Percentiles rank a stretch among this genome's conserved stretches.
Evolutionary conservation across 1,284 basidiomycete species (phyloP).

Genomic region (Moniliophthora roreri): DNA sequence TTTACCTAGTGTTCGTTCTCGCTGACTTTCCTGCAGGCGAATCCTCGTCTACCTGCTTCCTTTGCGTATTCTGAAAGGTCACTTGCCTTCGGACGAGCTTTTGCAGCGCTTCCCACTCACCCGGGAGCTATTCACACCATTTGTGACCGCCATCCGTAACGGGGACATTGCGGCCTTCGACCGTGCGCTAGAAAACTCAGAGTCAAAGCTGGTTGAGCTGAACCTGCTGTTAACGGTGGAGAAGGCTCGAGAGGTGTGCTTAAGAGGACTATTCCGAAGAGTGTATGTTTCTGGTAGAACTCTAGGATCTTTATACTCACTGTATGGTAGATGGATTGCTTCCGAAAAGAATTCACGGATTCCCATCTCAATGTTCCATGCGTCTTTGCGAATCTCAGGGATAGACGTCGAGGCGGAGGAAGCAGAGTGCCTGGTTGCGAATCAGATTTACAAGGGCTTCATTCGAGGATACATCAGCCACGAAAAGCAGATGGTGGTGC

Average conservation of each 20-base stretch:
- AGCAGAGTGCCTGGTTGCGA: conserved; percentile 92
- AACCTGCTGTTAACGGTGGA: conserved; percentile 88
- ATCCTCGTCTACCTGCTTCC: conserved; percentile 92
- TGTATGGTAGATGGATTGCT: conserved; percentile 68
- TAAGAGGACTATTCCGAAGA: conserved; percentile 83
- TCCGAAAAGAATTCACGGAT: conserved; percentile 73
- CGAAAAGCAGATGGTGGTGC: conserved; percentile 89
- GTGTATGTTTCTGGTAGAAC: conserved; percentile 53
- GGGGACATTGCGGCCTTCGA: conserved; percentile 88
- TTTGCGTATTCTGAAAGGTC: conserved; percentile 82
- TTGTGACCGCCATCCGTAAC: conserved; percentile 72
- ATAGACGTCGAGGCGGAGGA: conserved; percentile 70
- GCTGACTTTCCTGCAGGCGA: conserved; percentile 46
- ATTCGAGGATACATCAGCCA: conserved; percentile 97
- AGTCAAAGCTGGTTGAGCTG: conserved; percentile 73
- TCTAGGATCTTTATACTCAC: conserved; percentile 1
- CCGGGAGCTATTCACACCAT: conserved; percentile 76
- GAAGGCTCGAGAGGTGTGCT: conserved; percentile 82
- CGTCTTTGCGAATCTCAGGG: conserved; percentile 67
- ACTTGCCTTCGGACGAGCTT: conserved; percentile 73
- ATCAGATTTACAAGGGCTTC: conserved; percentile 92
- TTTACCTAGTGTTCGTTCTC: background rate
- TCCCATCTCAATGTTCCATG: conserved; percentile 76
- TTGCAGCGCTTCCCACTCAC: conserved; percentile 73
- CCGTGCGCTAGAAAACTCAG: conserved; percentile 64